phyloP scores from a whole-genome alignment of 768 basidiomycete genomes.

The Suillus lakei region DNA sequence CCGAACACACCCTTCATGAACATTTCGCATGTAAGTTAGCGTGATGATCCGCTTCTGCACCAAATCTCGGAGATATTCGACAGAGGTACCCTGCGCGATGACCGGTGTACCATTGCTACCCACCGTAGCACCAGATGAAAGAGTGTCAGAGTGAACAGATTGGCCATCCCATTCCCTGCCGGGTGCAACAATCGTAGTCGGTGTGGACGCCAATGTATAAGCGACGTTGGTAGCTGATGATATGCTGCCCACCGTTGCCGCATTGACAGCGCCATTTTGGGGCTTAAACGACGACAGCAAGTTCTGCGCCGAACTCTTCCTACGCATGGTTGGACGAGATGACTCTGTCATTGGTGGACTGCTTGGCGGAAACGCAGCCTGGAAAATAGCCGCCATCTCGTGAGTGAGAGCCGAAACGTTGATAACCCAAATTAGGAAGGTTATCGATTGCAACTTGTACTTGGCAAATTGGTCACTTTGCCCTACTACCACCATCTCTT shows the following conservation, averaged over 20 bases:
- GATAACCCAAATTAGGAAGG: constrained; percentile 24
- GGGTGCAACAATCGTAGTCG: constrained; percentile 43
- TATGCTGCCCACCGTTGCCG: constrained; percentile 39
- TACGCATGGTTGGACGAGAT: constrained; percentile 68
- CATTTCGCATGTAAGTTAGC: constrained; percentile 81
- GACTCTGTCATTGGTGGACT: constrained; percentile 34
- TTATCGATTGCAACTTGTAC: constrained; percentile 3
- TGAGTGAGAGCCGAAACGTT: constrained; percentile 8
- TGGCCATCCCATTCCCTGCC: constrained; percentile 76
- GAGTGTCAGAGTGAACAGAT: constrained; percentile 57
- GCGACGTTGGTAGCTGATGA: constrained; percentile 42
- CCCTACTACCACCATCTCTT: constrained; percentile 13
- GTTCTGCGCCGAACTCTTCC: constrained; percentile 87
- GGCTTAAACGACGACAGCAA: constrained; percentile 75
- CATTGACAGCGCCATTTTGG: constrained; percentile 23
- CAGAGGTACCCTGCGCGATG: constrained; percentile 65
- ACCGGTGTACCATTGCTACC: constrained; percentile 38
- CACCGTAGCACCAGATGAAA: constrained; percentile 44
- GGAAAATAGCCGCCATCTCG: constrained; percentile 24
- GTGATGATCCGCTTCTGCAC: constrained; percentile 86
- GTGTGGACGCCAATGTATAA: constrained; percentile 40
- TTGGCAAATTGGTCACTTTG: neutral
- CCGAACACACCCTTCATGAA: constrained; percentile 79
- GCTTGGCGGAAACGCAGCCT: constrained; percentile 21
- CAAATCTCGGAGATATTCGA: constrained; percentile 79